Evolutionary conservation across 2,329 filamentous ascomycete species (phyloP), one percentile per base, ranked within the genome.

Genomic region (Phialophora chinensis): DNA sequence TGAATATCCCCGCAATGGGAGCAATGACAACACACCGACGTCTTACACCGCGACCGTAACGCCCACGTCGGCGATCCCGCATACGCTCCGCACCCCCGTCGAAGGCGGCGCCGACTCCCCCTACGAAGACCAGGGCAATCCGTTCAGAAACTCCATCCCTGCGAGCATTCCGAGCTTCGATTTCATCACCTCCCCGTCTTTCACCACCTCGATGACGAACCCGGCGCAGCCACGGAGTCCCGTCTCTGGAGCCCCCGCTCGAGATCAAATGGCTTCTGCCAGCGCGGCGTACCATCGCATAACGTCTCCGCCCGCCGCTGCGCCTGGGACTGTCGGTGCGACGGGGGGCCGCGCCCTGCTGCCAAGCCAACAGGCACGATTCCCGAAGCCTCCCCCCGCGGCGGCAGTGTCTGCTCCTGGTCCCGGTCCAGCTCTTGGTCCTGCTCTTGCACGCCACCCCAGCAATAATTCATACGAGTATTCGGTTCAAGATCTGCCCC

Each of bases 341-440:
- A 35, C 47, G 4, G 59, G 59, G 12, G 75, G 73, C 23, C 72
- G 70, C 33, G 76, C 76, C 23, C 72, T 75, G 11, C 72, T 77
- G 35, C 73, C 76, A 38, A 76, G 73, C 61, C 75, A 76, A 55
- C 74, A 78, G 63, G 66, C 69, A 38, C 72, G 72, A 47, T 72
- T 74, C 58, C 58, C 68, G 5, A 68, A 58, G 47, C 53, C 57
- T 8, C 6, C 38, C 14, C 38, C 38, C 17, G 6, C 38, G 6
- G 17, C 38, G 3, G 17, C 38, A 7, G 17, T 44, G 14, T 44
- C 38, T 7, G 38, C 5, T 44, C 14, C 38, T 20, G 14, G 4
- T 44, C 17, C 11, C 4, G 14, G 4, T 44, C 5, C 38, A 6
- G 20, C 35, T 47, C 56, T 59, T 11, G 14, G 4, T 44, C 5